A percentile compares a stretch with the other conserved stretches of the same genome.
Evolutionary conservation across 306 rosid genomes (phyloP).

Genomic region (Trichosanthes truncata): DNA sequence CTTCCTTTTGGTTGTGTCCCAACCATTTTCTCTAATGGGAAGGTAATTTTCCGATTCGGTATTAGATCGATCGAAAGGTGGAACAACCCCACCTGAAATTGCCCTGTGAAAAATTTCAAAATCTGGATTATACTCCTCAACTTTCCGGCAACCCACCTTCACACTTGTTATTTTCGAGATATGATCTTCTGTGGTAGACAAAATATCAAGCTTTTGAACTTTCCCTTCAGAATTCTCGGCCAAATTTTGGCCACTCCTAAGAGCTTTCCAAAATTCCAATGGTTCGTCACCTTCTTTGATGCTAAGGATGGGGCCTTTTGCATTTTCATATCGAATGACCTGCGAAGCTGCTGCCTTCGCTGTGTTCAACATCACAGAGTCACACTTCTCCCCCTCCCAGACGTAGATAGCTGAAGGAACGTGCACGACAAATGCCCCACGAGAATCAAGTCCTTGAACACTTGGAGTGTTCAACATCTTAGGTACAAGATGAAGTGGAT

Average conservation of each 20-base stretch:
- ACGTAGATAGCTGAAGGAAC: conserved; percentile 74
- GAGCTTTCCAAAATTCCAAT: conserved; percentile 61
- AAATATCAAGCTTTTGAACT: conserved; percentile 15
- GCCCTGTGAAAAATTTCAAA: conserved; percentile 76
- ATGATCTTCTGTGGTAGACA: conserved; percentile 12
- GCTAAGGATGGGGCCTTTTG: conserved; percentile 34
- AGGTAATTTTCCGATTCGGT: conserved; percentile 70
- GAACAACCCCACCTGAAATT: conserved; percentile 85
- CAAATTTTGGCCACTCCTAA: conserved; percentile 27
- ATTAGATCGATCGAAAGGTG: conserved; percentile 52
- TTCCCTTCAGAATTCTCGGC: conserved; percentile 26
- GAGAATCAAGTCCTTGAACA: conserved; percentile 68
- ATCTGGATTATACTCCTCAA: conserved; percentile 65
- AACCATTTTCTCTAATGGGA: conserved; percentile 70
- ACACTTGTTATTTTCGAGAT: background rate
- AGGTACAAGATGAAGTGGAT: conserved; percentile 88
- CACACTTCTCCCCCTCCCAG: conserved; percentile 63
- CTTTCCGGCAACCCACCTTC: conserved; percentile 38
- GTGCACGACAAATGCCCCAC: conserved; percentile 81
- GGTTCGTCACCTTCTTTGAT: conserved; percentile 73
- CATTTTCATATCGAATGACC: conserved; percentile 73
- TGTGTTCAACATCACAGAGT: conserved; percentile 38
- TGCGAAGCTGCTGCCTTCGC: conserved; percentile 61
- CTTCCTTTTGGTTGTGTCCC: conserved; percentile 65
- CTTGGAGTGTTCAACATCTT: conserved; percentile 49